Percentiles rank a stretch among this genome's conserved stretches.
These are phyloP conservation scores for Zopfia rhizophila DNA, from an alignment of 2,329 filamentous ascomycete genomes.

Conservation along the genomic window DNA sequence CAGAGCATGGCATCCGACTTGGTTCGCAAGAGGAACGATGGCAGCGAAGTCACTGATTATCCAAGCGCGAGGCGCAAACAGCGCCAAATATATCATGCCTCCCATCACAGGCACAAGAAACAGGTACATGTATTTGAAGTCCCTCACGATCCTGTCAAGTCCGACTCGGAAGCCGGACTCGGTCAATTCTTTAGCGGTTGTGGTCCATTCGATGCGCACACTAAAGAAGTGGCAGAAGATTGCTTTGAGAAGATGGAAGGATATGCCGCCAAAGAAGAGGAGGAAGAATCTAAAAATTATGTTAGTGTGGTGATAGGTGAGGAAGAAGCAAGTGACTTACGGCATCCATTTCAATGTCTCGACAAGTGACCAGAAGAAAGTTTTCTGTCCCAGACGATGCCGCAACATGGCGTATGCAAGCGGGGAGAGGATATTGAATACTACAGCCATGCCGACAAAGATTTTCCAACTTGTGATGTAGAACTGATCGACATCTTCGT, in stretches of 20 bases:
- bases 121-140: constrained; percentile 73
- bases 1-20: constrained; percentile 74
- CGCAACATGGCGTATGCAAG: constrained; percentile 69
- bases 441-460: constrained; percentile 69
- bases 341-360: constrained; percentile 71
- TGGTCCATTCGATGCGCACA: constrained; percentile 85
- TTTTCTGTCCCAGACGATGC: constrained; percentile 67
- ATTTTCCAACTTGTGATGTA: constrained; percentile 78
- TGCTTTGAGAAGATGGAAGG: constrained; percentile 81
- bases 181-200: constrained; percentile 82
- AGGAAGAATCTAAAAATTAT: constrained; percentile 69
- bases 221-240: constrained; percentile 84
- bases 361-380: constrained; percentile 61
- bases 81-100: constrained; percentile 72
- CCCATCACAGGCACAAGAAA: constrained; percentile 71
- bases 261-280: constrained; percentile 83
- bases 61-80: constrained; percentile 71
- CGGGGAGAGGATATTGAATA: constrained; percentile 72
- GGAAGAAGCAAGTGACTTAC: constrained; percentile 15
- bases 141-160: constrained; percentile 79
- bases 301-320: neutral
- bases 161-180: constrained; percentile 87
- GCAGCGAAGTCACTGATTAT: constrained; percentile 65
- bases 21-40: constrained; percentile 79
- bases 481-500: constrained; percentile 79